phyloP scores from a whole-genome alignment of 495 filamentous ascomycete genomes.

The Penicillium simplicissimum region DNA sequence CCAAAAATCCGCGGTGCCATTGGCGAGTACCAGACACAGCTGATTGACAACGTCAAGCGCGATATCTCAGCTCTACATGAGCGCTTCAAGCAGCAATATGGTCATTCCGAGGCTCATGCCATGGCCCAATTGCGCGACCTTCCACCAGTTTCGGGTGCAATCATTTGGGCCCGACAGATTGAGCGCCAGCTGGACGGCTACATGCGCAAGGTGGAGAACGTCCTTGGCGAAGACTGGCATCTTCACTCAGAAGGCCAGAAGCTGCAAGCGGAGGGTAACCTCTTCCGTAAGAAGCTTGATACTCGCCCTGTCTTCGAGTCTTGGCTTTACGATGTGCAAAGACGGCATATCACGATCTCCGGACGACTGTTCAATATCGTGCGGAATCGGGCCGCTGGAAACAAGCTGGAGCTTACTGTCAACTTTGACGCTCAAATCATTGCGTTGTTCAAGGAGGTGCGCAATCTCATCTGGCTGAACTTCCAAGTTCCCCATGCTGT shows the following conservation, averaged over 20 bases:
- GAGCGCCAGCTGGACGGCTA: slow-evolving; percentile 91
- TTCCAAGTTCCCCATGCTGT: slow-evolving; percentile 90
- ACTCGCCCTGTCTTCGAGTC: slow-evolving; percentile 91
- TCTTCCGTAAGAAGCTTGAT: slow-evolving; percentile 95
- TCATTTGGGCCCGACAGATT: slow-evolving; percentile 96
- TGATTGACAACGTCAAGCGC: slow-evolving; percentile 95
- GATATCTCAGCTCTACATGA: slow-evolving; percentile 93
- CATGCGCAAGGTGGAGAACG: slow-evolving; percentile 97
- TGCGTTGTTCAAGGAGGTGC: slow-evolving; percentile 97
- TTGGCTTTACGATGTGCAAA: slow-evolving; percentile 87
- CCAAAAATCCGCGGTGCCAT: slow-evolving; percentile 98
- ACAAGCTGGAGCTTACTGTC: slow-evolving; percentile 80
- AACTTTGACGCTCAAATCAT: slow-evolving; percentile 98
- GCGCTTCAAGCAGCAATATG: slow-evolving; percentile 98
- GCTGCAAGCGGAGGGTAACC: slow-evolving; percentile 78
- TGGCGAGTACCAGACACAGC: slow-evolving; percentile 92
- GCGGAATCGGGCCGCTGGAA: slow-evolving; percentile 82
- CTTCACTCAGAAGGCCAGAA: slow-evolving; percentile 94
- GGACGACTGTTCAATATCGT: slow-evolving; percentile 89
- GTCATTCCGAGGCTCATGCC: slow-evolving; percentile 92
- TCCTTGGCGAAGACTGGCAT: slow-evolving; percentile 90
- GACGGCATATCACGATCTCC: slow-evolving; percentile 83
- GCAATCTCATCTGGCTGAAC: slow-evolving; percentile 90
- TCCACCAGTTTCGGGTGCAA: slow-evolving; percentile 91
- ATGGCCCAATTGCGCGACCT: slow-evolving; percentile 97